A percentile compares a stretch with the other conserved stretches of the same genome.
Evolutionary conservation across 805 yeast genomes (phyloP).

Genomic region (Wickerhamomyces bisporus): DNA sequence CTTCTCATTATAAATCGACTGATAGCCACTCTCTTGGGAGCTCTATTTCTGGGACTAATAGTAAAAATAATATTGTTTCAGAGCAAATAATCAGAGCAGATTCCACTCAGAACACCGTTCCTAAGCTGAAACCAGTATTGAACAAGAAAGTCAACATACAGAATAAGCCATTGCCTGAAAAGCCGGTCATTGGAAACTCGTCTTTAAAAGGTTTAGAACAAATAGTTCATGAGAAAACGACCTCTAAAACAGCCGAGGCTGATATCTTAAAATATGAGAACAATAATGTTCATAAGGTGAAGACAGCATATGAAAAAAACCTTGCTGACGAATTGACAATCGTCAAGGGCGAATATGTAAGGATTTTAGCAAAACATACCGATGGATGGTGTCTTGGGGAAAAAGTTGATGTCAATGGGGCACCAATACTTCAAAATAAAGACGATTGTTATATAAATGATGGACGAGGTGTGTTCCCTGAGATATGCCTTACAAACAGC

Average conservation of each 20-base stretch:
- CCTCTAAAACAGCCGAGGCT: conserved; percentile 18
- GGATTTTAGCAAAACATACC: conserved; percentile 34
- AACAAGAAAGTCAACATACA: not conserved
- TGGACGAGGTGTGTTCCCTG: conserved; percentile 37
- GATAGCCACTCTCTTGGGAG: not conserved
- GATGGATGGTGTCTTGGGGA: conserved; percentile 43
- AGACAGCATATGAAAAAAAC: conserved; percentile 23
- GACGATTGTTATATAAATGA: conserved; percentile 27
- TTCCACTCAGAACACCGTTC: conserved; percentile 5
- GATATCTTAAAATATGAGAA: conserved; percentile 8
- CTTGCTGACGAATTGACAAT: conserved; percentile 34
- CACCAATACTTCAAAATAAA: conserved; percentile 3
- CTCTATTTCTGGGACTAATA: not conserved
- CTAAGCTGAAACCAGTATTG: conserved; percentile 14
- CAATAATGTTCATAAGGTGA: conserved; percentile 18
- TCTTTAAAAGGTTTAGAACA: conserved; percentile 18
- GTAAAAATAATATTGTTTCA: conserved; percentile 3
- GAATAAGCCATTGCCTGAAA: conserved; percentile 20
- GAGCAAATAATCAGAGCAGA: conserved; percentile 12
- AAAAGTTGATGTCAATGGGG: conserved; percentile 26
- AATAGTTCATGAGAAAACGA: conserved; percentile 12
- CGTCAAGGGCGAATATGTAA: conserved; percentile 27
- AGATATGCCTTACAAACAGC: conserved; percentile 25
- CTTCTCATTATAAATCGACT: conserved; percentile 5
- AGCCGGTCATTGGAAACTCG: conserved; percentile 7